A percentile compares a stretch with the other conserved stretches of the same genome.
Conservation (phyloP, 2,329 filamentous ascomycete genomes). For the Colletotrichum spinosum region DNA sequence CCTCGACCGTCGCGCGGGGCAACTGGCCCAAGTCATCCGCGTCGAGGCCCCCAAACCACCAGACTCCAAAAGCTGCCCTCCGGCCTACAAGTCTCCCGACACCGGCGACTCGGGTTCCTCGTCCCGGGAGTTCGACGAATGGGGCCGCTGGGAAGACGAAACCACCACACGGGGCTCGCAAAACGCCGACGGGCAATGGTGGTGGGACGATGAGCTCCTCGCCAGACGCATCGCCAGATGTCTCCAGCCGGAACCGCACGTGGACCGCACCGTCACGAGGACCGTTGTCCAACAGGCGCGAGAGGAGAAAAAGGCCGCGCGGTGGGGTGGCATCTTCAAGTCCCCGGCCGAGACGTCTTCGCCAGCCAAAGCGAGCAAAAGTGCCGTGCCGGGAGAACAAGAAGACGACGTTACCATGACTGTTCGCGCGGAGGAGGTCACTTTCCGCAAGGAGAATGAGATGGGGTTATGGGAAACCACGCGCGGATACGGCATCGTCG, state of each 20-base stretch:
- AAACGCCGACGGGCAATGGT: conserved; percentile 44
- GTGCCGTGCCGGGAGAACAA: not conserved
- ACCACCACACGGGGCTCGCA: not conserved
- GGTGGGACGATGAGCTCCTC: conserved; percentile 61
- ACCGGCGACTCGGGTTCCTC: too few relatives aligned
- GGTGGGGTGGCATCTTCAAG: conserved; percentile 48
- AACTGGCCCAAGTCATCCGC: conserved; percentile 47
- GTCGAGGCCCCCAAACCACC: conserved; percentile 38
- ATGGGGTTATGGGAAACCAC: conserved; percentile 64
- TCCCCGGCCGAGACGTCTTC: conserved; percentile 37
- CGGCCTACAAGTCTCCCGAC: too few relatives aligned
- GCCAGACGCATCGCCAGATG: conserved; percentile 57
- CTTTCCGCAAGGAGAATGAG: conserved; percentile 63
- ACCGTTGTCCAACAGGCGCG: conserved; percentile 46
- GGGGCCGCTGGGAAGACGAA: conserved; percentile 52
- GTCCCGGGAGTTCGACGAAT: conserved; percentile 54
- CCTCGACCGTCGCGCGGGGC: conserved; percentile 44
- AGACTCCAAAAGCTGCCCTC: conserved; percentile 4
- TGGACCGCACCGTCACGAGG: conserved; percentile 46
- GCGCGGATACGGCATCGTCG: conserved; percentile 62
- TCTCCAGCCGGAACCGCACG: conserved; percentile 46
- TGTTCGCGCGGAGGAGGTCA: conserved; percentile 58
- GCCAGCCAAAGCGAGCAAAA: not conserved
- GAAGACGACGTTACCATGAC: conserved; percentile 51
- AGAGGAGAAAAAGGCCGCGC: conserved; percentile 48